Evolutionary conservation across 768 basidiomycete genomes (phyloP).

Genomic region (Trametes villosa): DNA sequence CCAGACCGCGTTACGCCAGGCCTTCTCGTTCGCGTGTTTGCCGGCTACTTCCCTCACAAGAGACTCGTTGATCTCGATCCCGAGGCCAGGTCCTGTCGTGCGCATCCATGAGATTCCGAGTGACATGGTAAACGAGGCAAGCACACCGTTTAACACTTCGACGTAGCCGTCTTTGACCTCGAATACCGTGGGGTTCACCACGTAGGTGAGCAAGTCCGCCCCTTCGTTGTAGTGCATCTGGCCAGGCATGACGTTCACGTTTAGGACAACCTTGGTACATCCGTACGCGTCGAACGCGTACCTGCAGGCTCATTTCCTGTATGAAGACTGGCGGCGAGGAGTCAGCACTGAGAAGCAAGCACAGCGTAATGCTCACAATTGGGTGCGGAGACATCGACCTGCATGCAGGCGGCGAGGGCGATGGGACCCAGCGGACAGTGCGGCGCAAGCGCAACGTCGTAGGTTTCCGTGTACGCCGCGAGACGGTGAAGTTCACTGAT

Average conservation of each 20-base stretch:
- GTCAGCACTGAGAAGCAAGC: neutral
- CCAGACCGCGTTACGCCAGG: conserved; percentile 63
- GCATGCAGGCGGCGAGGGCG: conserved; percentile 71
- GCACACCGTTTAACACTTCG: conserved; percentile 43
- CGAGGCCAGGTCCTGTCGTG: conserved; percentile 56
- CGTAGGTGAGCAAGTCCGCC: conserved; percentile 65
- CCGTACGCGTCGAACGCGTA: conserved; percentile 15
- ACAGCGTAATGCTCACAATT: conserved; percentile 50
- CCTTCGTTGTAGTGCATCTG: conserved; percentile 69
- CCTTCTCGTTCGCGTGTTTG: conserved; percentile 42
- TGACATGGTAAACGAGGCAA: neutral
- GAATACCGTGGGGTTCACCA: conserved; percentile 56
- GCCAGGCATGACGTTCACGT: neutral
- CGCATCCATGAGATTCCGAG: neutral
- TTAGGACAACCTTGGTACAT: neutral
- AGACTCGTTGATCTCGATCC: conserved; percentile 63
- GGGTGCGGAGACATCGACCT: conserved; percentile 59
- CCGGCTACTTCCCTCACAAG: conserved; percentile 48
- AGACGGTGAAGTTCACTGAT: conserved; percentile 64
- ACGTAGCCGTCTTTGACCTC: conserved; percentile 56
- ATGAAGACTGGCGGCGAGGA: conserved; percentile 47
- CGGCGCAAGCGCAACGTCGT: conserved; percentile 73
- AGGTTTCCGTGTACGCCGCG: conserved; percentile 62
- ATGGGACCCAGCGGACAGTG: conserved; percentile 77
- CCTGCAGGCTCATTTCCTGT: conserved; percentile 71